Conservation (phyloP, 75 land plant genomes). For the Pinus albicaulis region DNA sequence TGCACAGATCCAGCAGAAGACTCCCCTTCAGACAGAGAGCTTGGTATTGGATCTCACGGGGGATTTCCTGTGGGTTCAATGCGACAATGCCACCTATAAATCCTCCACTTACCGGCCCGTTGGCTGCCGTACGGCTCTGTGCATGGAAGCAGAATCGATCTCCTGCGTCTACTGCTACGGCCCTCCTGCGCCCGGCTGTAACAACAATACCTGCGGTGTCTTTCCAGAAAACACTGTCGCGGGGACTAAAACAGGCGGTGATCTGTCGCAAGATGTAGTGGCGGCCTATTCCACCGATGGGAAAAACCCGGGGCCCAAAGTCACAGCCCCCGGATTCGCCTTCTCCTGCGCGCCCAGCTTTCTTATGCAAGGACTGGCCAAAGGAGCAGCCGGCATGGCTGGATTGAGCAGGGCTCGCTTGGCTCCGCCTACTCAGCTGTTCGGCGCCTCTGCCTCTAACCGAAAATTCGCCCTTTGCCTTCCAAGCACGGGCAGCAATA, state of each 20-base stretch:
- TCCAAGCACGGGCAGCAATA: neutral
- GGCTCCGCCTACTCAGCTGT: slow-evolving; percentile 14
- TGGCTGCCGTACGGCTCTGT: slow-evolving; percentile 12
- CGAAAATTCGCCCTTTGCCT: slow-evolving; percentile 25
- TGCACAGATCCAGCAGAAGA: slow-evolving; percentile 2
- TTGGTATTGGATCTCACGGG: slow-evolving; percentile 26
- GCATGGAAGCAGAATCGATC: slow-evolving; percentile 9
- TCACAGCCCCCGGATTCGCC: slow-evolving; percentile 11
- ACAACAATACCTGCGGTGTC: slow-evolving; percentile 15
- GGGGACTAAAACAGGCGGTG: neutral
- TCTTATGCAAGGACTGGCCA: slow-evolving; percentile 15
- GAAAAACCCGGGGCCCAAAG: slow-evolving; percentile 11
- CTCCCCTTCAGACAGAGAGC: slow-evolving; percentile 4
- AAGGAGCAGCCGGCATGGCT: slow-evolving; percentile 11
- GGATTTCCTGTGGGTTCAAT: slow-evolving; percentile 23
- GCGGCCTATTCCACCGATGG: slow-evolving; percentile 11
- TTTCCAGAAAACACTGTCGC: slow-evolving; percentile 12
- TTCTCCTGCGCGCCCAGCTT: slow-evolving; percentile 18
- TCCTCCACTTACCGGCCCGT: slow-evolving; percentile 18
- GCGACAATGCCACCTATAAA: neutral
- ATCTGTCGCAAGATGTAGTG: slow-evolving; percentile 14
- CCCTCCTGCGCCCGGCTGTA: slow-evolving; percentile 14
- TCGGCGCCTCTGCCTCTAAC: slow-evolving; percentile 9
- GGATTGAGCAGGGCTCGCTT: slow-evolving; percentile 12
- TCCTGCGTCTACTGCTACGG: slow-evolving; percentile 10